Percentiles rank a stretch among this genome's conserved stretches.
phyloP scores from a whole-genome alignment of 2,329 filamentous ascomycete genomes.

The Cryphonectria naterciae region DNA sequence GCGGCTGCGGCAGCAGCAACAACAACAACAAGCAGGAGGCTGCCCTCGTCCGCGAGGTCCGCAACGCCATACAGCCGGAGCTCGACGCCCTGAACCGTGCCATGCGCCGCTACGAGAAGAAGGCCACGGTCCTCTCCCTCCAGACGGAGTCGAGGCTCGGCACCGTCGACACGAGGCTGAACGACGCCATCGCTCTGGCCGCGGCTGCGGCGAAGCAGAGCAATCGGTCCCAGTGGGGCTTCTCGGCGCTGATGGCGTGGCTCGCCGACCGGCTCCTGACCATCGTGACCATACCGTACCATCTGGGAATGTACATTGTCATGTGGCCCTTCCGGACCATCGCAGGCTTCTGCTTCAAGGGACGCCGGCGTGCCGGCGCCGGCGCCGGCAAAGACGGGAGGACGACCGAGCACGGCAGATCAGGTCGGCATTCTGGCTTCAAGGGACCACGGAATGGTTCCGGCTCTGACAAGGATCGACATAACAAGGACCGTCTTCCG shows the following conservation, averaged over 20 bases:
- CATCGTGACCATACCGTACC: conserved; percentile 47
- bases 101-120: conserved; percentile 89
- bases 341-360: conserved; percentile 40
- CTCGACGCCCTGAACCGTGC: conserved; percentile 87
- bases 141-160: conserved; percentile 78
- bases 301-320: conserved; percentile 44
- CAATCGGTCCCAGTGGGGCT: conserved; percentile 38
- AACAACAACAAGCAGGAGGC: conserved; percentile 44
- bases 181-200: conserved; percentile 80
- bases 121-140: conserved; percentile 72
- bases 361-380: conserved; percentile 35
- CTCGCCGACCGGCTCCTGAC: conserved; percentile 42
- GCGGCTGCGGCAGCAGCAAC: conserved; percentile 32
- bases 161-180: conserved; percentile 70
- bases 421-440: conserved; percentile 30
- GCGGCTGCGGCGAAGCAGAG: conserved; percentile 68
- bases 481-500: conserved; percentile 31
- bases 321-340: conserved; percentile 49
- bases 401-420: conserved; percentile 29
- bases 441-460: conserved; percentile 35
- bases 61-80: conserved; percentile 73
- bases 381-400: conserved; percentile 34
- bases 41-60: conserved; percentile 59
- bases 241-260: conserved; percentile 40
- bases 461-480: conserved; percentile 42